Conservation (phyloP, 2,329 filamentous ascomycete genomes). For the Apiospora malaysiana region DNA sequence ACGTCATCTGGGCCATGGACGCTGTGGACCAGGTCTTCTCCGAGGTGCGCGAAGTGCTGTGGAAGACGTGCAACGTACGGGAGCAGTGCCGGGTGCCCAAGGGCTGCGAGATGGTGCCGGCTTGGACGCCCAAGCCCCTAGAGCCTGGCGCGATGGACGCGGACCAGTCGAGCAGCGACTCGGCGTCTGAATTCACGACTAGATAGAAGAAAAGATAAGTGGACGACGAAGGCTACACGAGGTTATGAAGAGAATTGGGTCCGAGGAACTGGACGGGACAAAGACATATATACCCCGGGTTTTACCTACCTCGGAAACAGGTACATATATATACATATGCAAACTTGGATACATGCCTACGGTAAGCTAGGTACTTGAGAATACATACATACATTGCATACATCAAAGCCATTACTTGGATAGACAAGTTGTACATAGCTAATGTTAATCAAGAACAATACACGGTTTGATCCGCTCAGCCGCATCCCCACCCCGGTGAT, state of each 20-base stretch:
- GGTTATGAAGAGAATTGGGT: neutral
- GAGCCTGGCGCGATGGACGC: slow-evolving; percentile 27
- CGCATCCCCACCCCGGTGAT: neutral
- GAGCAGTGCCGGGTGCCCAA: slow-evolving; percentile 66
- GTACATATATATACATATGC: neutral
- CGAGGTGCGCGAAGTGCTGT: slow-evolving; percentile 82
- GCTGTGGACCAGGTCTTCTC: slow-evolving; percentile 80
- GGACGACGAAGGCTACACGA: neutral
- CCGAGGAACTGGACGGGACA: neutral
- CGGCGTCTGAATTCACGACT: slow-evolving; percentile 26
- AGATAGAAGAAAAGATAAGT: neutral
- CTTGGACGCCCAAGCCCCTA: slow-evolving; percentile 42
- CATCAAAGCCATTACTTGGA: neutral
- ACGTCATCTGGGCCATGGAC: slow-evolving; percentile 95
- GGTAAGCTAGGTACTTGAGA: too few relatives aligned
- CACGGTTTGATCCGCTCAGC: neutral
- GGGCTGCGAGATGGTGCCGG: slow-evolving; percentile 62
- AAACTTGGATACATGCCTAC: neutral
- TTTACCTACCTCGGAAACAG: neutral
- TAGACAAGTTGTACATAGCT: neutral
- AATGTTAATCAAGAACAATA: neutral
- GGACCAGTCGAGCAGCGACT: slow-evolving; percentile 42
- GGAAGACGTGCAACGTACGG: slow-evolving; percentile 71
- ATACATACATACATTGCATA: neutral
- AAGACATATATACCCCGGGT: slow-evolving; percentile 11